These are phyloP conservation scores for Ajuga reptans DNA, from an alignment of 305 asterid genomes.

Conservation along the genomic window DNA sequence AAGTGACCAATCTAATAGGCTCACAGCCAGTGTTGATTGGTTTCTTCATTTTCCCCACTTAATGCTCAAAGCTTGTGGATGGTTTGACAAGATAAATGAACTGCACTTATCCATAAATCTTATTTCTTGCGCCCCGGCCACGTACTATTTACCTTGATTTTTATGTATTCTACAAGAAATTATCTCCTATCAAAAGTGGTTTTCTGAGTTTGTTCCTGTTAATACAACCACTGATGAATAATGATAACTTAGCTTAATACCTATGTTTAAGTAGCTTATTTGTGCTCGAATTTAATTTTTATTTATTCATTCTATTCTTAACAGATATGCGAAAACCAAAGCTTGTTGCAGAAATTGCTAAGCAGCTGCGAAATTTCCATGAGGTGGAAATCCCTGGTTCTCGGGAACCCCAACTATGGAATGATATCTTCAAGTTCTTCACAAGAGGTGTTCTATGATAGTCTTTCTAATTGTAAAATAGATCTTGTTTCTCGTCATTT, in stretches of 20 bases:
- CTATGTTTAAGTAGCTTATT: conserved; percentile 3
- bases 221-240: background rate
- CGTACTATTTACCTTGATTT: background rate
- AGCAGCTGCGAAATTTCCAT: conserved; percentile 69
- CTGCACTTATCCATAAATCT: background rate
- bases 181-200: background rate
- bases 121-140: background rate
- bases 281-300: conserved; percentile 9
- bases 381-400: conserved; percentile 86
- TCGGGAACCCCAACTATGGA: conserved; percentile 86
- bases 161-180: background rate
- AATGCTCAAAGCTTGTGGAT: background rate
- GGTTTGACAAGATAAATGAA: background rate
- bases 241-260: background rate
- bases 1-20: background rate
- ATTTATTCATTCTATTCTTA: conserved; percentile 12
- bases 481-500: conserved; percentile 17
- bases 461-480: conserved; percentile 14
- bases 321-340: conserved; percentile 83
- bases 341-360: conserved; percentile 72
- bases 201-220: background rate
- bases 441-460: conserved; percentile 43
- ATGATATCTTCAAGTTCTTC: conserved; percentile 63
- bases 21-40: background rate
- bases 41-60: background rate